Evolutionary conservation across 2,329 filamentous ascomycete species (phyloP).

Genomic region (Calonectria pteridis): DNA sequence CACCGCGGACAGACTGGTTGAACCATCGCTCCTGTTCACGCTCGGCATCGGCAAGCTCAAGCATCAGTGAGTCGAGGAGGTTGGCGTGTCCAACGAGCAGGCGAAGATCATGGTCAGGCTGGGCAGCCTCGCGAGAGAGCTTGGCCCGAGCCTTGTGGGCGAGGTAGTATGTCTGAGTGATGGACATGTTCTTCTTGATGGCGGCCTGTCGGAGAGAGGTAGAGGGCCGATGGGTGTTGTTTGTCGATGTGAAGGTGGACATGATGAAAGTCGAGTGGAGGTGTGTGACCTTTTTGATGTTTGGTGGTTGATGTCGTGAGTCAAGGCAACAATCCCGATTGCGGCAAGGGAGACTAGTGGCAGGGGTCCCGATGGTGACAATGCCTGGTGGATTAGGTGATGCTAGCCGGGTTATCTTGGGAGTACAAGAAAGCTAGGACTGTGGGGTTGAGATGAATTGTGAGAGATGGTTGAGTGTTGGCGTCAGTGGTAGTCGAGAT

Average conservation of each 20-base stretch:
- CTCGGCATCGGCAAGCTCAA: conserved; percentile 91
- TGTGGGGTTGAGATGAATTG: conserved; percentile 27
- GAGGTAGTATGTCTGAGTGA: conserved; percentile 98
- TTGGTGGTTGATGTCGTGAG: conserved; percentile 42
- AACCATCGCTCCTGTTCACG: conserved; percentile 97
- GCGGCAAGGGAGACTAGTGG: conserved; percentile 45
- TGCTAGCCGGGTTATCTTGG: conserved; percentile 38
- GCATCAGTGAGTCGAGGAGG: conserved; percentile 95
- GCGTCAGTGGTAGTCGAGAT: conserved; percentile 23
- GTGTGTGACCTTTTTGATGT: conserved; percentile 40
- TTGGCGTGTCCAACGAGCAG: conserved; percentile 98
- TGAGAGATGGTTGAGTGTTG: conserved; percentile 24
- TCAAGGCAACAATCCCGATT: conserved; percentile 48
- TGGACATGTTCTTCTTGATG: conserved; percentile 89
- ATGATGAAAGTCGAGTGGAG: conserved; percentile 43
- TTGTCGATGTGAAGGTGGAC: conserved; percentile 46
- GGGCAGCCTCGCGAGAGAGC: conserved; percentile 92
- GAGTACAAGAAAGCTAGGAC: conserved; percentile 27
- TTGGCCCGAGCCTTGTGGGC: conserved; percentile 96
- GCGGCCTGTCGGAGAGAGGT: conserved; percentile 48
- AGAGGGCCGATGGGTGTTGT: conserved; percentile 40
- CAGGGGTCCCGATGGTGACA: conserved; percentile 49
- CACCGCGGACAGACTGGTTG: conserved; percentile 91
- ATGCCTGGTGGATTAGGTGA: conserved; percentile 46
- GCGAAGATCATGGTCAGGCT: conserved; percentile 93